Conservation (phyloP, 2,329 filamentous ascomycete species). For the Trichothecium sympodiale region DNA sequence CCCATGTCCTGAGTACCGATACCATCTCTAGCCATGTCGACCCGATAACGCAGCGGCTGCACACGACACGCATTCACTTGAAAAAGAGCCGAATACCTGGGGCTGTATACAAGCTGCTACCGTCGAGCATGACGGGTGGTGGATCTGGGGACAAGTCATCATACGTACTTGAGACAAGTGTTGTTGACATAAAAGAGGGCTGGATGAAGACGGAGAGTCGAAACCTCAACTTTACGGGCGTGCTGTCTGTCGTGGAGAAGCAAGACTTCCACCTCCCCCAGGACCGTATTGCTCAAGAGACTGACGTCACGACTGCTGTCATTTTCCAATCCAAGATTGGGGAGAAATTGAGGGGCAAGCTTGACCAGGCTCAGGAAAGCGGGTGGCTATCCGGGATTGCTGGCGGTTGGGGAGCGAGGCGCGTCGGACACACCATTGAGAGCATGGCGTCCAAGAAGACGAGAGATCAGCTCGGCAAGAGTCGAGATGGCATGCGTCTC, state of each 20-base stretch:
- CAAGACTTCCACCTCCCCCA: constrained; percentile 50
- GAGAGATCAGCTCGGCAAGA: constrained; percentile 67
- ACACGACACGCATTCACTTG: constrained; percentile 69
- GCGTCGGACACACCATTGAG: constrained; percentile 73
- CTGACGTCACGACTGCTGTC: constrained; percentile 63
- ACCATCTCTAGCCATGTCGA: constrained; percentile 68
- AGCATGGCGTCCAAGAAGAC: constrained; percentile 67
- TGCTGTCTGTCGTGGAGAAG: constrained; percentile 66
- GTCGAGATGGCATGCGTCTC: constrained; percentile 72
- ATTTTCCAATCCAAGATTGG: constrained; percentile 63
- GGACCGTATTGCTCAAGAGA: constrained; percentile 23
- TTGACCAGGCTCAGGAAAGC: constrained; percentile 34
- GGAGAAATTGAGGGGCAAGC: constrained; percentile 49
- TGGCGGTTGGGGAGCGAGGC: constrained; percentile 51
- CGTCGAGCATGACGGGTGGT: constrained; percentile 57
- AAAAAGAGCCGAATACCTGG: constrained; percentile 71
- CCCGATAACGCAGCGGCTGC: constrained; percentile 59
- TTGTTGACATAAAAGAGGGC: constrained; percentile 68
- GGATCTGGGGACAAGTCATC: constrained; percentile 53
- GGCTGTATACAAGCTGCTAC: constrained; percentile 65
- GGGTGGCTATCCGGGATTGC: constrained; percentile 43
- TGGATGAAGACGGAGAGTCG: constrained; percentile 76
- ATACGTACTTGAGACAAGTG: constrained; percentile 71
- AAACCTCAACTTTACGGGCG: constrained; percentile 74
- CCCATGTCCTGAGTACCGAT: constrained; percentile 74